Evolutionary conservation across 345 rosid species (phyloP).

Genomic region (Murraya koenigii): DNA sequence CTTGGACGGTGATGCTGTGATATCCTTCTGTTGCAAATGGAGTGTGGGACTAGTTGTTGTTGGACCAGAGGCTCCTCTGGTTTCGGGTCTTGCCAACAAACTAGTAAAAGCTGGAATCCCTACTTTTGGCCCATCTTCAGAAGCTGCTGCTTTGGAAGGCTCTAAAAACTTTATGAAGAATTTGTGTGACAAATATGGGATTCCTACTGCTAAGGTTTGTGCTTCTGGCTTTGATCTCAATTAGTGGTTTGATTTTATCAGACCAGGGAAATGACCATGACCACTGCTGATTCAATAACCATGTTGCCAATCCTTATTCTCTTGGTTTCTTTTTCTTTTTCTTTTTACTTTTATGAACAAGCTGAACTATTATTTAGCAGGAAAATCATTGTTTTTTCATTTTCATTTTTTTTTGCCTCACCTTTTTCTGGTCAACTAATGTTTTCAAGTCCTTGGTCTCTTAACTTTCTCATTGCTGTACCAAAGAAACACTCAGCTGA

Average conservation of each 20-base stretch:
- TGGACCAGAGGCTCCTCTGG: slow-evolving; percentile 96
- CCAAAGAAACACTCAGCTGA: not conserved
- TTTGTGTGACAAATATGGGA: slow-evolving; percentile 77
- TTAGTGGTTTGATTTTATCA: not conserved
- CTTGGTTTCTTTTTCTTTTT: not conserved
- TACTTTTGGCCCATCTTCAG: slow-evolving; percentile 88
- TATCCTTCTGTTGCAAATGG: slow-evolving; percentile 61
- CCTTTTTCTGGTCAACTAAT: not conserved
- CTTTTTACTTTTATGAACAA: not conserved
- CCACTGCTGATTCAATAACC: not conserved
- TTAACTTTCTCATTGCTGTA: not conserved
- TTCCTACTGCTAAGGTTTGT: slow-evolving; percentile 94
- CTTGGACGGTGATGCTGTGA: slow-evolving; percentile 60
- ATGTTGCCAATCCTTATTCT: not conserved
- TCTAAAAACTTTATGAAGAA: slow-evolving; percentile 93
- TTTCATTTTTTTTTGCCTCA: not conserved
- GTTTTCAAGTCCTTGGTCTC: slow-evolving; percentile 17
- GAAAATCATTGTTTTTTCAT: not conserved
- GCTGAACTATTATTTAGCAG: not conserved
- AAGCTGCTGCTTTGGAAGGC: slow-evolving; percentile 98
- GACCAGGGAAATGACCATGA: not conserved
- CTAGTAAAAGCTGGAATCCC: slow-evolving; percentile 65
- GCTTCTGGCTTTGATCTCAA: not conserved
- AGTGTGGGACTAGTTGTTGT: slow-evolving; percentile 78
- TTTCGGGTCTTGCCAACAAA: slow-evolving; percentile 83